Conservation (phyloP, 1,284 basidiomycete species). For the Irpex lacteus region DNA sequence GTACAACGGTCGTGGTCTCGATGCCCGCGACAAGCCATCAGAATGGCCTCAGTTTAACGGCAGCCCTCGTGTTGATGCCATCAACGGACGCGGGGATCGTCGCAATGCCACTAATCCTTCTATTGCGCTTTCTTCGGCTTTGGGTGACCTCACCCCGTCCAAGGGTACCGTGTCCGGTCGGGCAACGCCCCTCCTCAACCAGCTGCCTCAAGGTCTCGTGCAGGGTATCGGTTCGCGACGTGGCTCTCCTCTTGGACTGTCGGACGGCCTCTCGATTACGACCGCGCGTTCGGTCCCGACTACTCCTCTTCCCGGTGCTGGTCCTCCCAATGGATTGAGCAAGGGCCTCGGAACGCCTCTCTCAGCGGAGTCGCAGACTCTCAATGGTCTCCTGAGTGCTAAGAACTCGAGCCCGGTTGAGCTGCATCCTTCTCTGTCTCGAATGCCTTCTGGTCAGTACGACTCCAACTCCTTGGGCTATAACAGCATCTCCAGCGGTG, state of each 20-base stretch:
- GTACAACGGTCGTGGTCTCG: constrained; percentile 52
- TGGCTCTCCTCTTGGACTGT: constrained; percentile 62
- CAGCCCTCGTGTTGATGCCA: constrained; percentile 53
- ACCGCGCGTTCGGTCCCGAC: constrained; percentile 71
- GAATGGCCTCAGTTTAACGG: constrained; percentile 92
- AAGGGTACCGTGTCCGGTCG: constrained; percentile 49
- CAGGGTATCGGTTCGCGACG: constrained; percentile 57
- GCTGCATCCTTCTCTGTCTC: constrained; percentile 67
- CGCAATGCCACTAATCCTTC: constrained; percentile 74
- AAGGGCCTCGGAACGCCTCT: constrained; percentile 71
- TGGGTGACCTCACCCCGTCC: constrained; percentile 43
- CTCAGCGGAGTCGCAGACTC: constrained; percentile 53
- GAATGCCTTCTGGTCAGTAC: constrained; percentile 59
- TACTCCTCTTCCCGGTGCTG: constrained; percentile 60
- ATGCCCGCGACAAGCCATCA: constrained; percentile 71
- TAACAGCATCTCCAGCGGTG: constrained; percentile 44
- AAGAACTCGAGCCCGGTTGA: constrained; percentile 55
- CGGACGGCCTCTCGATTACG: constrained; percentile 57
- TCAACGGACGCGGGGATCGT: constrained; percentile 43
- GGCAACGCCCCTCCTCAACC: constrained; percentile 60
- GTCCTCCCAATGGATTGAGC: constrained; percentile 34
- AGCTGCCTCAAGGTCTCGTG: constrained; percentile 53
- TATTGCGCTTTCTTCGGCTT: constrained; percentile 52
- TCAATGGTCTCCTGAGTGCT: constrained; percentile 59
- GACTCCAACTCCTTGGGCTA: constrained; percentile 50